Conservation (phyloP, 2,329 filamentous ascomycete genomes). For the Ophiostoma ulmi region DNA sequence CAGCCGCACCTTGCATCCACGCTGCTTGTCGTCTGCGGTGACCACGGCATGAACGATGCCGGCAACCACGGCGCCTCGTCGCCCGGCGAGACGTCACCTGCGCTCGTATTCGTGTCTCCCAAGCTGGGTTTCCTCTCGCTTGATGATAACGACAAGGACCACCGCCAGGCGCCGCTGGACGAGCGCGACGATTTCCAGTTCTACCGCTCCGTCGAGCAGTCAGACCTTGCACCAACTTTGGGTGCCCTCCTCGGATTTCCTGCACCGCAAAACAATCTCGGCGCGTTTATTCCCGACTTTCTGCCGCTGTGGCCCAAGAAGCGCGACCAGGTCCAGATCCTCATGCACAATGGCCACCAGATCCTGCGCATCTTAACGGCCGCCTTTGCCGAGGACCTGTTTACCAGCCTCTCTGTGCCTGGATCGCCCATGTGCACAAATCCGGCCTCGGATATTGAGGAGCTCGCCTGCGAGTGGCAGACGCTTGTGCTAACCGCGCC, state of each 20-base stretch:
- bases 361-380: conserved; percentile 71
- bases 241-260: conserved; percentile 83
- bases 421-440: conserved; percentile 31
- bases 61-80: conserved; percentile 95
- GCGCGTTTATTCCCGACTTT: conserved; percentile 76
- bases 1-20: conserved; percentile 69
- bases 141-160: conserved; percentile 17
- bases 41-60: conserved; percentile 99
- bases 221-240: conserved; percentile 85
- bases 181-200: conserved; percentile 71
- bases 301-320: conserved; percentile 68
- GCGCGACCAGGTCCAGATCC: conserved; percentile 58
- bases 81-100: conserved; percentile 87
- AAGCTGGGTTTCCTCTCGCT: conserved; percentile 50
- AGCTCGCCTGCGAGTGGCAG: conserved; percentile 67
- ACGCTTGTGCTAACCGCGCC: conserved; percentile 31
- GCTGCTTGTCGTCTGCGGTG: conserved; percentile 79
- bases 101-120: conserved; percentile 84
- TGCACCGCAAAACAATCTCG: conserved; percentile 82
- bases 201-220: conserved; percentile 83
- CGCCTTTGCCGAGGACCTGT: conserved; percentile 55
- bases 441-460: conserved; percentile 45
- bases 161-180: conserved; percentile 34
- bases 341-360: conserved; percentile 74
- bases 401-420: conserved; percentile 30